These are phyloP conservation scores for Filobasidium floriforme DNA, from an alignment of 768 basidiomycete species.

Conservation along the genomic window DNA sequence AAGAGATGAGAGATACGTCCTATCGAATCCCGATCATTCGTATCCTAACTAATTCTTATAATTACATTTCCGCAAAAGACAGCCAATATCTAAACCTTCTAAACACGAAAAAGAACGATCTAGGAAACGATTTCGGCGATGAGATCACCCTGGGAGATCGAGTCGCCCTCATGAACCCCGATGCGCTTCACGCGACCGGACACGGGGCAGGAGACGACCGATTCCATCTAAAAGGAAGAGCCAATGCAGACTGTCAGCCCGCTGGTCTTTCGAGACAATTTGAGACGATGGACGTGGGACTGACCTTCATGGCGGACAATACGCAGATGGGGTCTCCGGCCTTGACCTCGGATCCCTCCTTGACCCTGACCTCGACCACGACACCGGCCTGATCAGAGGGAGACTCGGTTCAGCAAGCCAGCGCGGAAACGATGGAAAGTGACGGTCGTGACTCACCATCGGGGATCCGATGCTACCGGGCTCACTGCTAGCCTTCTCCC, in stretches of 20 bases:
- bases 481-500: slow-evolving; percentile 88
- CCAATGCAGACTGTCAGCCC: slow-evolving; percentile 18
- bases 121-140: slow-evolving; percentile 64
- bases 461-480: slow-evolving; percentile 96
- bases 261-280: background rate
- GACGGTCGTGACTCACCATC: slow-evolving; percentile 56
- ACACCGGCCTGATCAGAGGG: slow-evolving; percentile 55
- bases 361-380: slow-evolving; percentile 93
- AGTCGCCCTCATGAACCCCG: slow-evolving; percentile 84
- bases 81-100: background rate
- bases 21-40: no score
- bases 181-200: slow-evolving; percentile 94
- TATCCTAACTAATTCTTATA: no score
- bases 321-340: slow-evolving; percentile 95
- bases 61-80: background rate
- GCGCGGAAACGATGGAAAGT: background rate
- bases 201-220: slow-evolving; percentile 88
- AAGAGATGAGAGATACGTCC: no score
- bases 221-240: slow-evolving; percentile 71
- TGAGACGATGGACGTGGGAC: slow-evolving; percentile 27
- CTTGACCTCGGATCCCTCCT: slow-evolving; percentile 95
- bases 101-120: background rate
- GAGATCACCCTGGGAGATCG: slow-evolving; percentile 88
- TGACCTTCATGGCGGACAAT: slow-evolving; percentile 92
- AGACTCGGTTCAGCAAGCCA: background rate